These are phyloP conservation scores for Nannochloropsis salina DNA, from an alignment of 108 stramenopile species.

Conservation along the genomic window DNA sequence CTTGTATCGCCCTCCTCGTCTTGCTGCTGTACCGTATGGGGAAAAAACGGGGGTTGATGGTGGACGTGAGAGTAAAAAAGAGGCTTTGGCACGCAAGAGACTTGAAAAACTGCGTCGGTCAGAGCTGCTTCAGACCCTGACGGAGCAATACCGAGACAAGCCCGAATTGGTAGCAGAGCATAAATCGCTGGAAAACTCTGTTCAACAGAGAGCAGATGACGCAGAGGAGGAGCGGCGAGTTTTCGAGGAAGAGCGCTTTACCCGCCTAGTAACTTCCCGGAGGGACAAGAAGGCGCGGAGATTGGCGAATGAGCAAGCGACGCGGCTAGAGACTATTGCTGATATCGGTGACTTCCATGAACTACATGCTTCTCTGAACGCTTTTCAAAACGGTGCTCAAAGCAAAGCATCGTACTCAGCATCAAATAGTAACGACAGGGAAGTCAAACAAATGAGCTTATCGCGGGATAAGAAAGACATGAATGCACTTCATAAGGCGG, in stretches of 20 bases:
- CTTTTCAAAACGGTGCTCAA: slow-evolving; percentile 59
- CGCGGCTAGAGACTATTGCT: slow-evolving; percentile 64
- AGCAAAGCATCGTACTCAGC: slow-evolving; percentile 64
- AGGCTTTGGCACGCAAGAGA: background rate
- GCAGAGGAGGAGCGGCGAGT: slow-evolving; percentile 16
- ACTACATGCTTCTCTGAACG: slow-evolving; percentile 57
- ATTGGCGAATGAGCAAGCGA: background rate
- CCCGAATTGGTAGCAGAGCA: slow-evolving; percentile 31
- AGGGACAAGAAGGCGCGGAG: slow-evolving; percentile 31
- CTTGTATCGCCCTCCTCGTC: slow-evolving; percentile 28
- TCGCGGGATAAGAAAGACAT: background rate
- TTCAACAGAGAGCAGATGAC: background rate
- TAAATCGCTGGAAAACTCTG: background rate
- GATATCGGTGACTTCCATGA: slow-evolving; percentile 53
- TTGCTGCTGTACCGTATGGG: slow-evolving; percentile 25
- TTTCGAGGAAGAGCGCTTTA: slow-evolving; percentile 33
- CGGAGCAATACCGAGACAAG: slow-evolving; percentile 26
- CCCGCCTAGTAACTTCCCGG: slow-evolving; percentile 24
- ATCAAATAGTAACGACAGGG: background rate
- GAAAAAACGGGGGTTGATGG: background rate
- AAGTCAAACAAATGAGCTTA: background rate
- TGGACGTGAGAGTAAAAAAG: background rate
- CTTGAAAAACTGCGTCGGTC: background rate
- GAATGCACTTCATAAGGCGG: slow-evolving; percentile 38
- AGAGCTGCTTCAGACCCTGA: slow-evolving; percentile 30